These are phyloP conservation scores for Termitomyces sp. DNA, from an alignment of 768 basidiomycete species.

Conservation along the genomic window DNA sequence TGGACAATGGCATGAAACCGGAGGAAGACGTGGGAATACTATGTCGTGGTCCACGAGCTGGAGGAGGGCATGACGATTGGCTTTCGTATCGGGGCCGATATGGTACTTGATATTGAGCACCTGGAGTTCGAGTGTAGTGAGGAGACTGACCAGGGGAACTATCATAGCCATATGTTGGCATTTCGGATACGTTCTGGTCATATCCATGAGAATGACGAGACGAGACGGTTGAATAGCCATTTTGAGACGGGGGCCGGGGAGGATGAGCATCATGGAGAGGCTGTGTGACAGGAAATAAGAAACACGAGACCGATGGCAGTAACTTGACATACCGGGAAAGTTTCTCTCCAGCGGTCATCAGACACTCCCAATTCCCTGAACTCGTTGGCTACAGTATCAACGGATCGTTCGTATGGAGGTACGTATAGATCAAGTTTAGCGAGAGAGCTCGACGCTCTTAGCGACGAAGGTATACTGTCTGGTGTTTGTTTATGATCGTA, in stretches of 20 bases:
- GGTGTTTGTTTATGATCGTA: constrained; percentile 34
- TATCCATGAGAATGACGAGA: constrained; percentile 29
- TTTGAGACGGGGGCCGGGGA: constrained; percentile 29
- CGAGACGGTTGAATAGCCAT: constrained; percentile 25
- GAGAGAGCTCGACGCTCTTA: constrained; percentile 57
- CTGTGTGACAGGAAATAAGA: constrained; percentile 17
- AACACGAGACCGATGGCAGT: background rate
- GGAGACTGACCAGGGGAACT: constrained; percentile 30
- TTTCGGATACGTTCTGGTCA: constrained; percentile 32
- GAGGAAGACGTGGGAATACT: constrained; percentile 64
- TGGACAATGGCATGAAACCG: constrained; percentile 58
- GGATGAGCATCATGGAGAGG: constrained; percentile 30
- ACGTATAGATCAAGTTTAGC: constrained; percentile 65
- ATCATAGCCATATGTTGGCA: constrained; percentile 33
- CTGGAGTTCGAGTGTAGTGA: constrained; percentile 20
- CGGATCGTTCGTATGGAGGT: constrained; percentile 62
- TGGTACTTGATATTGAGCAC: constrained; percentile 24
- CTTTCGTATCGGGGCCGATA: constrained; percentile 35
- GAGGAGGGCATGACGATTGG: constrained; percentile 28
- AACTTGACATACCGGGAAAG: constrained; percentile 42
- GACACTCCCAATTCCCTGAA: constrained; percentile 62
- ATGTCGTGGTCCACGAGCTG: constrained; percentile 52
- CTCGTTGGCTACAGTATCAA: constrained; percentile 56
- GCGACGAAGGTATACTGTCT: constrained; percentile 54
- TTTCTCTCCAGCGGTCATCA: constrained; percentile 48